These are phyloP conservation scores for Raffaelea albimanens DNA, from an alignment of 2,329 filamentous ascomycete species.

Conservation along the genomic window DNA sequence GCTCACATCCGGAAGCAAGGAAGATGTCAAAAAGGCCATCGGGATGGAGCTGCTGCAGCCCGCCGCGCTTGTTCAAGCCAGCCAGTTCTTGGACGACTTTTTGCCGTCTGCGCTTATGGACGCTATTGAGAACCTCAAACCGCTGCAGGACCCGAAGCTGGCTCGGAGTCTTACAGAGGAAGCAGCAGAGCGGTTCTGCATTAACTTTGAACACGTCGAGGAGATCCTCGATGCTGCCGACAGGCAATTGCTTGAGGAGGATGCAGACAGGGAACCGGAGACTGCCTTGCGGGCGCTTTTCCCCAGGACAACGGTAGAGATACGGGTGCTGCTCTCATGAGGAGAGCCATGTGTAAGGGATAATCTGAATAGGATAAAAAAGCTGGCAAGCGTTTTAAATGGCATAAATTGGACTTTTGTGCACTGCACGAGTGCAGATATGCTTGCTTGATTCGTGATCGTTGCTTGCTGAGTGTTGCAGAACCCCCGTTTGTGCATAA, in stretches of 20 bases:
- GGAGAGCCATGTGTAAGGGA: not conserved
- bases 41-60: slow-evolving; percentile 49
- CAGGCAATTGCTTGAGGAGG: slow-evolving; percentile 19
- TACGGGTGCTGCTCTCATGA: slow-evolving; percentile 48
- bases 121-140: slow-evolving; percentile 70
- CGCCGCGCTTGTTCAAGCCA: slow-evolving; percentile 52
- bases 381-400: too few relatives aligned
- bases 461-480: too few relatives aligned
- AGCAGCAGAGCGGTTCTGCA: slow-evolving; percentile 75
- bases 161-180: slow-evolving; percentile 71
- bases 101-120: slow-evolving; percentile 89
- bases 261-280: slow-evolving; percentile 16
- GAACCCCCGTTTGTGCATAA: not conserved
- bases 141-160: slow-evolving; percentile 61
- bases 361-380: not conserved
- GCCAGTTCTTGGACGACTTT: slow-evolving; percentile 79
- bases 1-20: slow-evolving; percentile 24
- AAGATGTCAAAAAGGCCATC: slow-evolving; percentile 44
- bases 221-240: slow-evolving; percentile 36
- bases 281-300: slow-evolving; percentile 35
- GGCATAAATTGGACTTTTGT: not conserved
- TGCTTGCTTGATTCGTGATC: too few relatives aligned
- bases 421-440: not conserved
- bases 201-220: slow-evolving; percentile 63
- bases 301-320: slow-evolving; percentile 50